Base-by-base conservation (phyloP, 345 rosid genomes). In the Bruguiera sexangula region DNA sequence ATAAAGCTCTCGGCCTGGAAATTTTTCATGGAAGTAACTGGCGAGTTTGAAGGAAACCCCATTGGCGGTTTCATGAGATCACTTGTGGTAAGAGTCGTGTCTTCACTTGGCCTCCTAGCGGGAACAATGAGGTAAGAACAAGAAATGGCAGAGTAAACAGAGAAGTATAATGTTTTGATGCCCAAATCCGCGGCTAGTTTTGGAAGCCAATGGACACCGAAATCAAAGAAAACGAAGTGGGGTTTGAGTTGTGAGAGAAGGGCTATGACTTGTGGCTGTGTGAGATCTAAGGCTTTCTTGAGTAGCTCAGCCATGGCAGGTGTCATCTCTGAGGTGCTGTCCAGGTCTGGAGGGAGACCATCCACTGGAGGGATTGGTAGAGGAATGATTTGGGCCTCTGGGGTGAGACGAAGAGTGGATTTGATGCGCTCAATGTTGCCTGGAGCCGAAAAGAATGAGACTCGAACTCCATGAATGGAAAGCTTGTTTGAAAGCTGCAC, bases 401-500 rank as follows among this genome's bases (percentile, higher is more conserved):
- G 76, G 34, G 37, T 67, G 3, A 53, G 50, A 4, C 31, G 68
- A 24, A 79, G 74, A 2, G 79, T 59, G 21, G 68, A 31, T 21
- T 61, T 24, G 48, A 75, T 61, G 15, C 66, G 82, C 0, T 73
- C 18, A 61, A 79, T 65, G 63, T 75, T 79, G 55, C 72, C 80
- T 8, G 75, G 64, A 48, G 78, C 73, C 0, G 77, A 66, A 10
- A 80, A 21, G 59, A 80, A 80, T 32, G 80, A 69, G 29, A 80
- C 48, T 30, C 64, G 58, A 34, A 69, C 34, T 13, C 80, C 83
- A 8, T 76, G 67, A 31, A 62, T 30, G 27, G 75, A 65, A 16
- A 80, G 80, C 80, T 73, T 73, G 34, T 76, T 80, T 32, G 83
- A 67, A 3, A 80, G 80, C 37, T 80, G 80, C n/a, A 80, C 69